Percentiles rank a stretch among this genome's conserved stretches.
Conservation (phyloP, 371 early-diverging fungal genomes). For the Chytridiales sp. region DNA sequence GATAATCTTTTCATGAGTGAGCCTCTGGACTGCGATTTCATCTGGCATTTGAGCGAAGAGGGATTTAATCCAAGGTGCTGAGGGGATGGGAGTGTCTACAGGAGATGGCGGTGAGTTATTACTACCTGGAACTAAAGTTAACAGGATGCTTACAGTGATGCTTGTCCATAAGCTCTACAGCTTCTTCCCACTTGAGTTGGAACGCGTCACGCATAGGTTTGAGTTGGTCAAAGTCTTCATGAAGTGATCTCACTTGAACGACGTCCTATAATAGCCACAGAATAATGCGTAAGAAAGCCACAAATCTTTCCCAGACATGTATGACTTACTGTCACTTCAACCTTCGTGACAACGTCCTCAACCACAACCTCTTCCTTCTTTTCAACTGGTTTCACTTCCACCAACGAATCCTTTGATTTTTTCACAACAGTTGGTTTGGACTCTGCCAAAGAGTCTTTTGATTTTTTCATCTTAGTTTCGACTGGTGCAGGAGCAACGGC, state of each 20-base stretch:
- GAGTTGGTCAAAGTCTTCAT: background rate
- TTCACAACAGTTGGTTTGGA: background rate
- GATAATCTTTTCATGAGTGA: background rate
- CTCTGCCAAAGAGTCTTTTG: background rate
- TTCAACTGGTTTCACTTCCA: background rate
- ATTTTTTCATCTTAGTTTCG: conserved; percentile 11
- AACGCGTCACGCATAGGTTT: background rate
- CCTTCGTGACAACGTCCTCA: background rate
- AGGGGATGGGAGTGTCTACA: conserved; percentile 16
- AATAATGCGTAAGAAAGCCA: background rate
- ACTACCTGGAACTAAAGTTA: background rate
- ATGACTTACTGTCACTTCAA: background rate
- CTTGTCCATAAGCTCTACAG: background rate
- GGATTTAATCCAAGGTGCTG: conserved; percentile 11
- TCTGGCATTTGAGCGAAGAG: conserved; percentile 6
- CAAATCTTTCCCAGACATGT: background rate
- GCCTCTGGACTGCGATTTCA: background rate
- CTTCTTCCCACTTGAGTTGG: conserved; percentile 6
- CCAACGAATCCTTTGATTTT: background rate
- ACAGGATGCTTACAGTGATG: conserved; percentile 8
- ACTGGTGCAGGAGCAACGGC: background rate
- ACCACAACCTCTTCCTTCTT: background rate
- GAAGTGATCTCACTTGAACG: conserved; percentile 4
- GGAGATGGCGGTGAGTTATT: background rate
- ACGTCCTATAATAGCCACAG: background rate